Conservation (phyloP, 768 basidiomycete species). For the Russula ochroleuca region DNA sequence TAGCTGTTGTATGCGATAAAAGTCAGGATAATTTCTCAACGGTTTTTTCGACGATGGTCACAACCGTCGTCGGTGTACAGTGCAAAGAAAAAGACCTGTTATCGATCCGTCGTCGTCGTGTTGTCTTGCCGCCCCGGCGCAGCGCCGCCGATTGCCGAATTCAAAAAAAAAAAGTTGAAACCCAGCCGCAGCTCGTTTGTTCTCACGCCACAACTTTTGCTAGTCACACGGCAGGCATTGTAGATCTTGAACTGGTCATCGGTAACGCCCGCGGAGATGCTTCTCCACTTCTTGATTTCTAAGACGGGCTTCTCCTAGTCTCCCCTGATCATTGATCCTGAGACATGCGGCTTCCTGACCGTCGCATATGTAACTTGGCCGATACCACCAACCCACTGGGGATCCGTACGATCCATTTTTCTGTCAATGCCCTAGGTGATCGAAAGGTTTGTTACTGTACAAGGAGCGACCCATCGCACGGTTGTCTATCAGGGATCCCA, state of each 20-base stretch:
- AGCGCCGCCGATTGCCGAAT: constrained; percentile 5
- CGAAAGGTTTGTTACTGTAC: background rate
- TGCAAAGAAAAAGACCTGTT: constrained; percentile 2
- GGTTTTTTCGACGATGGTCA: background rate
- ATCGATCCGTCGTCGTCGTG: constrained; percentile 14
- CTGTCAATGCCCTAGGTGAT: background rate
- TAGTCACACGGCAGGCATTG: background rate
- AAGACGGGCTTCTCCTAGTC: too few relatives aligned
- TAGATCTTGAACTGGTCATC: too few relatives aligned
- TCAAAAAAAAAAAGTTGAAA: constrained; percentile 5
- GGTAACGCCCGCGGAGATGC: too few relatives aligned
- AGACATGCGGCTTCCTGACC: background rate
- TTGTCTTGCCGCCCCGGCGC: background rate
- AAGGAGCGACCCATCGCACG: background rate
- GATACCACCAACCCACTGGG: too few relatives aligned
- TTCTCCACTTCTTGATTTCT: too few relatives aligned
- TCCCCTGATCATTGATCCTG: background rate
- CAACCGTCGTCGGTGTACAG: background rate
- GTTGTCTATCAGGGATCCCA: background rate
- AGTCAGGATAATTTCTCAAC: background rate
- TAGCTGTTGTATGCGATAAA: constrained; percentile 1
- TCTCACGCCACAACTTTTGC: constrained; percentile 21
- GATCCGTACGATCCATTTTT: too few relatives aligned
- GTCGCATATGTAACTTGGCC: too few relatives aligned
- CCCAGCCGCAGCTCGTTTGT: background rate